Percentiles rank a stretch among this genome's conserved stretches.
Evolutionary conservation across 2,329 filamentous ascomycete genomes (phyloP).

Genomic region (Aspergillus chevalieri): DNA sequence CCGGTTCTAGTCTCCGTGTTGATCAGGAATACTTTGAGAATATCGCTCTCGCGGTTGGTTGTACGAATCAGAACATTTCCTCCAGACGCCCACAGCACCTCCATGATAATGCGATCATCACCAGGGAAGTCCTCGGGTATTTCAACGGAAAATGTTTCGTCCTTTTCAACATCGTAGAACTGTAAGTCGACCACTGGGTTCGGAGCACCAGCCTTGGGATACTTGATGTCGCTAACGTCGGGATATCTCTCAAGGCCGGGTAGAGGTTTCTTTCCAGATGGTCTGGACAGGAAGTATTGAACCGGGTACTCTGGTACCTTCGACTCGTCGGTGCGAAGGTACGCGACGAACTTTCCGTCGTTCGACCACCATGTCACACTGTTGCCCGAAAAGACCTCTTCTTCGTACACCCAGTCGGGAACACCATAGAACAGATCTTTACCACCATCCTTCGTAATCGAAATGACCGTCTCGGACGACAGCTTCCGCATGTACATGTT

Average conservation of each 20-base stretch:
- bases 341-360: slow-evolving; percentile 83
- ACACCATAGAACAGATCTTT: slow-evolving; percentile 88
- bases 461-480: slow-evolving; percentile 53
- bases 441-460: slow-evolving; percentile 82
- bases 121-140: slow-evolving; percentile 72
- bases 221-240: slow-evolving; percentile 87
- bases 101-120: slow-evolving; percentile 82
- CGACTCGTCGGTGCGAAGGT: slow-evolving; percentile 89
- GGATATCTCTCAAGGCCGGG: slow-evolving; percentile 81
- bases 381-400: slow-evolving; percentile 72
- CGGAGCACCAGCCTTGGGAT: slow-evolving; percentile 89
- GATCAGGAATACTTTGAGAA: slow-evolving; percentile 80
- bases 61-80: slow-evolving; percentile 79
- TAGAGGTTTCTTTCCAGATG: slow-evolving; percentile 64
- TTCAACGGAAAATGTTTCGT: slow-evolving; percentile 72
- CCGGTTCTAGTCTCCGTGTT: slow-evolving; percentile 69
- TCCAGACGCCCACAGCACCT: slow-evolving; percentile 80
- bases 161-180: slow-evolving; percentile 77
- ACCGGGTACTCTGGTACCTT: slow-evolving; percentile 85
- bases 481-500: slow-evolving; percentile 77
- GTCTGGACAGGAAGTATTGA: slow-evolving; percentile 84
- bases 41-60: slow-evolving; percentile 88
- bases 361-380: slow-evolving; percentile 93
- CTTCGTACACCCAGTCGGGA: slow-evolving; percentile 95
- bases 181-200: slow-evolving; percentile 84